phyloP scores from a whole-genome alignment of 306 rosid species.

The Glycine tomentella region DNA sequence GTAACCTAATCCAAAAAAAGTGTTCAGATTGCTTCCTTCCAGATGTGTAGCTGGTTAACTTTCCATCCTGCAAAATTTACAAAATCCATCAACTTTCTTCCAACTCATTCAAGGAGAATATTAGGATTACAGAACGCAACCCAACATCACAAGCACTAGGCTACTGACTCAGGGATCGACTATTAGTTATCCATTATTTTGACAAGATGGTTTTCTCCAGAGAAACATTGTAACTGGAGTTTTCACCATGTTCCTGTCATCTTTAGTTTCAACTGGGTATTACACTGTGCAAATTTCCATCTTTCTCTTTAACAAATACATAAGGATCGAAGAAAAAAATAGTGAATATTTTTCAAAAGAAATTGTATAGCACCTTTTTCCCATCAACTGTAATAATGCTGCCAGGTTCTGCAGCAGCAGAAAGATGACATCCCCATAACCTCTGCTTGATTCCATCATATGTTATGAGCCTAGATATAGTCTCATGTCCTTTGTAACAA shows the following conservation, averaged over 20 bases:
- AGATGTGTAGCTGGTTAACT: slow-evolving; percentile 80
- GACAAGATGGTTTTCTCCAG: neutral
- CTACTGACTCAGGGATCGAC: slow-evolving; percentile 33
- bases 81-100: slow-evolving; percentile 36
- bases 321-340: neutral
- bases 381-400: slow-evolving; percentile 73
- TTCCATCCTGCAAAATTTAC: slow-evolving; percentile 70
- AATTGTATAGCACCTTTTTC: slow-evolving; percentile 61
- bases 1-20: slow-evolving; percentile 76
- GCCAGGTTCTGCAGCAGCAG: slow-evolving; percentile 83
- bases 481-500: slow-evolving; percentile 97
- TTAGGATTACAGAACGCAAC: slow-evolving; percentile 10
- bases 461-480: slow-evolving; percentile 89
- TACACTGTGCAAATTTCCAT: neutral
- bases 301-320: slow-evolving; percentile 23
- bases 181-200: slow-evolving; percentile 26
- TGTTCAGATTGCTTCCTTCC: slow-evolving; percentile 73
- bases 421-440: slow-evolving; percentile 85
- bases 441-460: slow-evolving; percentile 93
- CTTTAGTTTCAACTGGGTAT: slow-evolving; percentile 20
- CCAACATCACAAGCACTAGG: slow-evolving; percentile 34
- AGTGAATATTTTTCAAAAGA: slow-evolving; percentile 11
- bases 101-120: slow-evolving; percentile 22
- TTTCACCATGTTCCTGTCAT: neutral
- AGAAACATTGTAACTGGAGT: slow-evolving; percentile 19